These are phyloP conservation scores for Colletotrichum echinochloae DNA, from an alignment of 2,329 filamentous ascomycete species.

Conservation along the genomic window DNA sequence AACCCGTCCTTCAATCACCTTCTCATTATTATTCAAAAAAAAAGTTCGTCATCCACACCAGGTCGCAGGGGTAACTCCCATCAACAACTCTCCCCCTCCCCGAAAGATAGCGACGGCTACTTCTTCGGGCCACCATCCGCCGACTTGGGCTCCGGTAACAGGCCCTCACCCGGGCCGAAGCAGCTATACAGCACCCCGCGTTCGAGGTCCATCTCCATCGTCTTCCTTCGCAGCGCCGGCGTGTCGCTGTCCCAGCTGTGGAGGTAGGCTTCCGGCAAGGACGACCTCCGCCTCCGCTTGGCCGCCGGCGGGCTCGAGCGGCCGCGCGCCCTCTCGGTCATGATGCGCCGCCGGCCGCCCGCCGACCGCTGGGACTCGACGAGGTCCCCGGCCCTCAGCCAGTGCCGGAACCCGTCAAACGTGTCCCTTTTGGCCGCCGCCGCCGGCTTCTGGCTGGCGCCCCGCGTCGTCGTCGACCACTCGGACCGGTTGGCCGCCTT, in stretches of 20 bases:
- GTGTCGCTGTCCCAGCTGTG: background rate
- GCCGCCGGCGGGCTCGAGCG: background rate
- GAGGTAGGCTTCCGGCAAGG: background rate
- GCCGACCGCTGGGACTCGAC: slow-evolving; percentile 24
- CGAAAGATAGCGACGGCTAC: no score
- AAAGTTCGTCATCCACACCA: background rate
- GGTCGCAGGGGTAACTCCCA: slow-evolving; percentile 23
- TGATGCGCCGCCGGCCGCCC: background rate
- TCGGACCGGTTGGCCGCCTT: background rate
- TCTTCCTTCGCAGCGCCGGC: background rate
- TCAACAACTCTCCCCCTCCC: background rate
- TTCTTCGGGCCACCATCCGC: background rate
- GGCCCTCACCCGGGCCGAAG: background rate
- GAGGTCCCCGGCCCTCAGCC: slow-evolving; percentile 21
- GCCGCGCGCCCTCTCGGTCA: background rate
- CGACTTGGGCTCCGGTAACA: background rate
- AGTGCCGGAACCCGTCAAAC: slow-evolving; percentile 18
- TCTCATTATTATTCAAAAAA: background rate
- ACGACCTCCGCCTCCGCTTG: background rate
- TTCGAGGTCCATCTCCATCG: slow-evolving; percentile 11
- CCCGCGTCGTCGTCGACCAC: background rate
- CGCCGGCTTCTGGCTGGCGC: background rate
- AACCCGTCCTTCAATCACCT: no score
- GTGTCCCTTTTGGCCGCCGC: slow-evolving; percentile 9
- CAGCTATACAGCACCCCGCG: slow-evolving; percentile 2